Evolutionary conservation across 139 green algal species (phyloP), one percentile per base, ranked within the genome.

Genomic region (Pseudopediastrum boryanum): DNA sequence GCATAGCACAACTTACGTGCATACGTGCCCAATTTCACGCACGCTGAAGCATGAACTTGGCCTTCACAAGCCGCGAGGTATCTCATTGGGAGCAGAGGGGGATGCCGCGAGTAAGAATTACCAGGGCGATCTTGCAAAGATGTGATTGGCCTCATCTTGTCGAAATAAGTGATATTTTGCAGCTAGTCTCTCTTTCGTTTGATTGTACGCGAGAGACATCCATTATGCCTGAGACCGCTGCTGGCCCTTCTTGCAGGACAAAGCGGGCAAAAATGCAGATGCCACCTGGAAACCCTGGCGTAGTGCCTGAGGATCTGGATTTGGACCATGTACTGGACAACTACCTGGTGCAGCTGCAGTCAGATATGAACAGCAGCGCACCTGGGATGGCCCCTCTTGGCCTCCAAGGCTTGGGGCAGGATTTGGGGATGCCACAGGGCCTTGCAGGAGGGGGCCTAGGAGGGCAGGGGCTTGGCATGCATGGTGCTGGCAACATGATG

Each of bases 271-370:
- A 58, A 19, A 58, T 58, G 48, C 48, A 58, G 48, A 19, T 16
- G n/a, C n/a, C n/a, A n/a, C n/a, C n/a, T n/a, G n/a, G n/a, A n/a
- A n/a, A n/a, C n/a, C n/a, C n/a, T 56, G 12, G 54, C 10, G 71
- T 41, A 9, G 58, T 70, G n/a, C 58, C 74, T 9, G 76, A 82
- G 41, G 76, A 82, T 41, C 61, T 82, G 41, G 76, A 82, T 52
- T 25, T 82, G 33, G 80, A 85, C 65, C 72, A 82, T 44, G 83
- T 86, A 39, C 48, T 85, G 46, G 79, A 88, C 71, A 81, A 78
- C 71, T 86, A 88, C 71, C 33, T 88, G n/a, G 50, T 41, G 36
- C 75, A 83, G 76, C 78, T 87, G 50, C 83, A 87, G 19, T 35
- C 29, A 4, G 79, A 79, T 62, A 71, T 80, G 35, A 35, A 33